Evolutionary conservation across 768 basidiomycete species (phyloP), one percentile per base, ranked within the genome.

Genomic region (Lactarius trivialis): DNA sequence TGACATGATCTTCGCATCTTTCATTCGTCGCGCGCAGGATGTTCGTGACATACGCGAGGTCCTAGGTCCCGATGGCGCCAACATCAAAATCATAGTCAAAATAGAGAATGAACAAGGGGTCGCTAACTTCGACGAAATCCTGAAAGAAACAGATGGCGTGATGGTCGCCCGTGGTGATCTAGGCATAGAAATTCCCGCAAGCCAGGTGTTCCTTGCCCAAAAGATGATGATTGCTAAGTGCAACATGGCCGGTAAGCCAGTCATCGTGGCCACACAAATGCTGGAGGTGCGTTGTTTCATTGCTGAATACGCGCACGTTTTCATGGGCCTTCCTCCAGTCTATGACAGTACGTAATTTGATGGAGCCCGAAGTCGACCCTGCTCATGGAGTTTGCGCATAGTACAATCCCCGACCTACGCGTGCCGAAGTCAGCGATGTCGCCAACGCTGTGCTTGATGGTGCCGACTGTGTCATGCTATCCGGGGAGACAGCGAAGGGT

Each of bases 151-250:
- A 33, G 97, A 99, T 73, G 97, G 97, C 79, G 97, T 99, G 69
- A 99, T 99, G 97, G 97, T 99, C 67, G 97, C 97, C 67, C 93
- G 97, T 77, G 97, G 97, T 75, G 97, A 99, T 74, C 82, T 99
- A 55, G 97, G 97, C 74, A 99, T 99, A 71, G 97, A 99, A 77
- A 99, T 99, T 69, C 97, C 97, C n/a, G 93, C 97, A 49, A 91
- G 89, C 70, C 97, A 98, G 72, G 97, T 99, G 50, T 99, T 99
- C 83, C 80, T 98, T 70, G 97, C 97, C 8, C 97, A 99, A 75
- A 99, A 99, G 81, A 98, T 98, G 96, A 99, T 99, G 95, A 99
- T 98, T 70, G 85, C 96, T 63, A 98, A 98, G 79, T 97, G 94
- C 79, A 98, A 97, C 81, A 90, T 96, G 71, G 87, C 84, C 58